These are phyloP conservation scores for Meredithiella fracta DNA, from an alignment of 2,329 filamentous ascomycete genomes.

Conservation along the genomic window DNA sequence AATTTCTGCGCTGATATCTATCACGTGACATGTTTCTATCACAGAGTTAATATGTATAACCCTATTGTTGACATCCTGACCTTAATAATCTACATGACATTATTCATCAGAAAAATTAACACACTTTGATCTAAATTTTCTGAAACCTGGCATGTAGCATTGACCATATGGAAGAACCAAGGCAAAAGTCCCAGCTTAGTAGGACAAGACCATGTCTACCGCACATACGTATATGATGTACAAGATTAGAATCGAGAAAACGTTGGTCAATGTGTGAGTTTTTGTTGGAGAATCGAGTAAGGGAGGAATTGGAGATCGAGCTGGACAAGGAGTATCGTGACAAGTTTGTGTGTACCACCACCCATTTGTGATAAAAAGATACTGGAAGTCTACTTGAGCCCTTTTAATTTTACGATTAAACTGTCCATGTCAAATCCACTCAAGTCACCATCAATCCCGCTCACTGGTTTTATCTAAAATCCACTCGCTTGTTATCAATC, in stretches of 20 bases:
- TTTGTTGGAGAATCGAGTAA: not conserved
- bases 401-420: no score
- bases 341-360: no score
- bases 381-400: no score
- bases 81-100: no score
- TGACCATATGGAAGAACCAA: not conserved
- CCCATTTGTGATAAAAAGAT: no score
- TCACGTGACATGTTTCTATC: not conserved
- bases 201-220: not conserved
- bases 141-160: no score
- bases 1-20: not conserved
- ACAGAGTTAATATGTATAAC: not conserved
- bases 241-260: not conserved
- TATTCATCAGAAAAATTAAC: no score
- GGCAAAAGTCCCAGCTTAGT: not conserved
- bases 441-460: not conserved
- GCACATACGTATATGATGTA: not conserved
- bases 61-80: no score
- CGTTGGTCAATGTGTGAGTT: not conserved
- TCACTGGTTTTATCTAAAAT: not conserved
- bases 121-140: no score
- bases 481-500: no score
- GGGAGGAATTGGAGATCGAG: not conserved
- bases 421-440: no score
- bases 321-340: not conserved